These are phyloP conservation scores for Halteria grandinella DNA, from an alignment of 73 alveolate genomes.

Conservation along the genomic window DNA sequence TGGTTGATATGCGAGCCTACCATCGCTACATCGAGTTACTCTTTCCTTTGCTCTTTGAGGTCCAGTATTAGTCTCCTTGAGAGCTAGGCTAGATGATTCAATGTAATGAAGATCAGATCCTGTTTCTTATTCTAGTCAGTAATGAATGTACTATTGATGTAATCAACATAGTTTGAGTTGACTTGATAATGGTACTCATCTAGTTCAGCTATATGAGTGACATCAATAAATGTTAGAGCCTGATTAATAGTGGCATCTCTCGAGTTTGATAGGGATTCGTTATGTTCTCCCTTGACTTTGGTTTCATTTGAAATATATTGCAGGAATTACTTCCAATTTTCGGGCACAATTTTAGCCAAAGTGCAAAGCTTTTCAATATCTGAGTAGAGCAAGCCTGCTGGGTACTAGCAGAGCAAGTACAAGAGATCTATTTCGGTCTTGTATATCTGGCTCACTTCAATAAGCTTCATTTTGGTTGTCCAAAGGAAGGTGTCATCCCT, in stretches of 20 bases:
- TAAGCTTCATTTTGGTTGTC: no score
- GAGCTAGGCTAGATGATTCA: conserved; percentile 34
- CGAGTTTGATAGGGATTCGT: no score
- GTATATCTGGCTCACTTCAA: no score
- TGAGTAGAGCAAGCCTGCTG: conserved; percentile 52
- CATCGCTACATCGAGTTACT: conserved; percentile 1
- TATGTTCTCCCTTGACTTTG: no score
- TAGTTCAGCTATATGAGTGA: no score
- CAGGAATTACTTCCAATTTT: conserved; percentile 53
- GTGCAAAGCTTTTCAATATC: conserved; percentile 57
- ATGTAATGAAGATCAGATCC: no score
- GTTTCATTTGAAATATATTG: conserved; percentile 17
- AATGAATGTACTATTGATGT: no score
- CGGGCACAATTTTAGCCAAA: not conserved
- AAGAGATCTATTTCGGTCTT: conserved; percentile 36
- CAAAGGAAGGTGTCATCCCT: no score
- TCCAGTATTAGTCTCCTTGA: conserved; percentile 49
- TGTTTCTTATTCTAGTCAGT: no score
- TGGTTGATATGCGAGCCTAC: conserved; percentile 56
- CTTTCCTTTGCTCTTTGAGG: conserved; percentile 22
- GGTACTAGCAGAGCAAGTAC: conserved; percentile 46
- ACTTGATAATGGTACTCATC: conserved; percentile 44
- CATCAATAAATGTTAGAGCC: no score
- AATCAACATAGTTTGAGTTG: no score
- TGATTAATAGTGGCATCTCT: no score